Conservation (phyloP, 208 protist species). For the Acanthamoeba royreba region DNA sequence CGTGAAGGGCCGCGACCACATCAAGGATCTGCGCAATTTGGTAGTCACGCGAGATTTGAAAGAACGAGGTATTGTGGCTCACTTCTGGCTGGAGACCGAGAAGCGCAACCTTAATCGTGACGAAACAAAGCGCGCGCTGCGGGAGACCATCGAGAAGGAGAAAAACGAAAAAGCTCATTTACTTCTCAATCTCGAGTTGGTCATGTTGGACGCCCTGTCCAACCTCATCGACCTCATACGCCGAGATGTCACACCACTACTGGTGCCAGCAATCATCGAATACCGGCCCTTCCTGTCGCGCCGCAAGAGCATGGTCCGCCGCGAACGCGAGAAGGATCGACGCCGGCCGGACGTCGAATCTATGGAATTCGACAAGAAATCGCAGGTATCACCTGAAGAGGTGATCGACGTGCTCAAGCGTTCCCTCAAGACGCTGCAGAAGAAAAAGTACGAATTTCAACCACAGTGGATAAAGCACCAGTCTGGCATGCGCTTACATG, state of each 20-base stretch:
- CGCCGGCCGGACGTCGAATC: neutral
- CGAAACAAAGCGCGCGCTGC: neutral
- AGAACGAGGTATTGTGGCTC: neutral
- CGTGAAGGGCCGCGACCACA: neutral
- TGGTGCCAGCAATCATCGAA: constrained; percentile 26
- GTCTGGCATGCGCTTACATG: no score
- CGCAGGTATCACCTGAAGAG: neutral
- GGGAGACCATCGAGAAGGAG: neutral
- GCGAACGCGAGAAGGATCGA: neutral
- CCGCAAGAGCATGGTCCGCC: neutral
- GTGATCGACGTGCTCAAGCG: neutral
- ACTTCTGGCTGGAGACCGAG: neutral
- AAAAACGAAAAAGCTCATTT: neutral
- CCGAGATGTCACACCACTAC: neutral
- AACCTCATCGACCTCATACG: neutral
- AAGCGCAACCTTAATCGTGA: neutral
- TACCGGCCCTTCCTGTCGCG: neutral
- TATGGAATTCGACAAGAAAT: neutral
- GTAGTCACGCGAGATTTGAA: neutral
- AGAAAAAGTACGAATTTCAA: neutral
- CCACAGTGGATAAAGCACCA: neutral
- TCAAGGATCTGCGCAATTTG: neutral
- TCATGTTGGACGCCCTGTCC: neutral
- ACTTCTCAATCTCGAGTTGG: neutral
- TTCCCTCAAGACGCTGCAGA: neutral